phyloP scores from a whole-genome alignment of 331 rosid species.

The Malus hybrid region DNA sequence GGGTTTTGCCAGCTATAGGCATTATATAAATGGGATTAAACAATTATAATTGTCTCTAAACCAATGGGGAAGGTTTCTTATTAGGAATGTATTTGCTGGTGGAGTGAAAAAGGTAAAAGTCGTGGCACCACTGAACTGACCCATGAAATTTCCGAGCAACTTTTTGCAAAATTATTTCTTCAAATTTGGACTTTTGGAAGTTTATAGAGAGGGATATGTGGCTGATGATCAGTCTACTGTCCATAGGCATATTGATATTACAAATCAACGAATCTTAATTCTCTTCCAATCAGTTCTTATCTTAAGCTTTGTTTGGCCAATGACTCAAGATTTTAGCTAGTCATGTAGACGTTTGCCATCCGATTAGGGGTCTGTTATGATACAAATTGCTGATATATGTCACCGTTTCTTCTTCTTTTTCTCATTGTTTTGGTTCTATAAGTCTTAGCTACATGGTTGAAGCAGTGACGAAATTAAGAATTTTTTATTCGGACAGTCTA shows the following conservation, averaged over 20 bases:
- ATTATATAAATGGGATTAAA: slow-evolving; percentile 15
- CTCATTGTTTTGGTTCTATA: too few relatives aligned
- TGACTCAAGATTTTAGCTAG: neutral
- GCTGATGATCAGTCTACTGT: too few relatives aligned
- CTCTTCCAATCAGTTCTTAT: neutral
- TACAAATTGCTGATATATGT: too few relatives aligned
- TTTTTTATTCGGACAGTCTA: too few relatives aligned
- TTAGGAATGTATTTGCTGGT: slow-evolving; percentile 19
- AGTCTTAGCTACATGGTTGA: too few relatives aligned
- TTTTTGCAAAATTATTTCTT: slow-evolving; percentile 3
- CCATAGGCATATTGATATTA: neutral
- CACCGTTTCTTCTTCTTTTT: too few relatives aligned
- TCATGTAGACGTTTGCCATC: neutral
- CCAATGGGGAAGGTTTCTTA: slow-evolving; percentile 10
- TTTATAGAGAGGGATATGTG: neutral
- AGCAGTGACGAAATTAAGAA: too few relatives aligned
- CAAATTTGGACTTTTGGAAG: slow-evolving; percentile 4
- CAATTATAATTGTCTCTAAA: neutral
- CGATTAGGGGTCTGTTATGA: neutral
- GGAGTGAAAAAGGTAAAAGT: slow-evolving; percentile 34
- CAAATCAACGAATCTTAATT: neutral
- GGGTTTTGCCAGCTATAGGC: slow-evolving; percentile 47
- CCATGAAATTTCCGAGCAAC: slow-evolving; percentile 22
- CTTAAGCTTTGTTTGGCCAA: neutral
- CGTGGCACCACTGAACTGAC: slow-evolving; percentile 14